Base-by-base conservation (phyloP, 2,329 filamentous ascomycete genomes). In the Cryphonectria carpinicola region DNA sequence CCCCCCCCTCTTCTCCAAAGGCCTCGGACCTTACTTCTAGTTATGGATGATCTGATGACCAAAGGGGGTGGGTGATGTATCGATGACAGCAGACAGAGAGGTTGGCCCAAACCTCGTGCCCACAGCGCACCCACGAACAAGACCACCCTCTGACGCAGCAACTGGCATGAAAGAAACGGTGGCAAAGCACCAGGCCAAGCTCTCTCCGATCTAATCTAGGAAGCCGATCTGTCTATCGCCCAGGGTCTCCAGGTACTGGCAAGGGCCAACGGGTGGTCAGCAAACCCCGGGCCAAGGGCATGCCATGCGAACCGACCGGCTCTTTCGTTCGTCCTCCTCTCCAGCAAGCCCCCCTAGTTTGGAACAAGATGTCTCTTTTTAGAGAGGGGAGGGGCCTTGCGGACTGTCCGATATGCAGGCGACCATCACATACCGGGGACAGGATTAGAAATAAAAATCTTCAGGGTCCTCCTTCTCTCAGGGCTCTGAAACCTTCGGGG, bases 151-250 rank as follows among this genome's bases (percentile, higher is more conserved):
- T 39, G 35, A 61, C 58, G 32, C 58, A 61, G 58, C 35, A 25
- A 14, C 32, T 25, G 35, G 32, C 58, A 39, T 28, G 14, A 39
- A 25, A n/a, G 10, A 19, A 22, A 39, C 58, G 22, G 58, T 61
- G 58, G 58, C 58, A 39, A 61, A 37, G 10, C 25, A 10, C 1
- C 32, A n/a, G 35, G 13, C 19, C 69, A 25, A 37, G 65, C 39
- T 68, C 60, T 54, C 43, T 43, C 54, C 43, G 46, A 66, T 66
- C 62, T 43, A 61, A 66, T 62, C 32, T 22, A 66, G 70, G 62
- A 71, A 54, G 70, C 61, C 69, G 70, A 69, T 71, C 66, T 71
- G 70, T 37, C 25, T 43, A 71, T 71, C 70, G 35, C 66, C 58
- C 39, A 19, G 64, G 61, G 65, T 66, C 66, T 63, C 56, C n/a